phyloP scores from a whole-genome alignment of 2,329 filamentous ascomycete species.

The Dothistroma pini region DNA sequence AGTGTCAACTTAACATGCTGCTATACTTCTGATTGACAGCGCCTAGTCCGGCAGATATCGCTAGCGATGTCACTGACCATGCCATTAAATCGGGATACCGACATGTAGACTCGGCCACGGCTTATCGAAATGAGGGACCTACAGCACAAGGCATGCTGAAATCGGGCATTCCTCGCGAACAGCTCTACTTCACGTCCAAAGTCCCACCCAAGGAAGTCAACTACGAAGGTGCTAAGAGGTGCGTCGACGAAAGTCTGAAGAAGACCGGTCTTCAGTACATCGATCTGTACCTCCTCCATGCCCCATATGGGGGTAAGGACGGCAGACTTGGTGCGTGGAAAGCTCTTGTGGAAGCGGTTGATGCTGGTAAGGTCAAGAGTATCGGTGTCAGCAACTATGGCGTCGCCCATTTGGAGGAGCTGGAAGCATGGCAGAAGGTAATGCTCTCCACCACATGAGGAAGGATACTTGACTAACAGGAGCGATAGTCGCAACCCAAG shows the following conservation, averaged over 20 bases:
- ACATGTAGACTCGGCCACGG: constrained; percentile 58
- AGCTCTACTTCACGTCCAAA: constrained; percentile 63
- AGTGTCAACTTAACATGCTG: constrained; percentile 3
- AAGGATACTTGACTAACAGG: neutral
- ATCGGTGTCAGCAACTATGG: constrained; percentile 56
- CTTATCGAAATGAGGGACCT: constrained; percentile 57
- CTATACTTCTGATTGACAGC: constrained; percentile 9
- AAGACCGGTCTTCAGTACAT: constrained; percentile 52
- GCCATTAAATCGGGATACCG: constrained; percentile 55
- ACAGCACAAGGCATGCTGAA: constrained; percentile 52
- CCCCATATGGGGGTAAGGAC: constrained; percentile 52
- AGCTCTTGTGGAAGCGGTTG: constrained; percentile 52
- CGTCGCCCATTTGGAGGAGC: constrained; percentile 53
- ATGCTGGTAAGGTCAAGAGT: constrained; percentile 49
- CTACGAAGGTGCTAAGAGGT: constrained; percentile 62
- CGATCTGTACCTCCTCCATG: constrained; percentile 50
- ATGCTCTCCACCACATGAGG: neutral
- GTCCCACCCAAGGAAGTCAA: constrained; percentile 50
- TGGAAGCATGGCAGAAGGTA: constrained; percentile 51
- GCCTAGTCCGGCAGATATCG: constrained; percentile 48
- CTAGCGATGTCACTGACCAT: constrained; percentile 57
- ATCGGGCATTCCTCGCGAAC: constrained; percentile 50
- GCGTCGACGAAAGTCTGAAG: constrained; percentile 61
- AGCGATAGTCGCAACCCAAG: constrained; percentile 25
- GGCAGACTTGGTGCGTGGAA: constrained; percentile 51